Conservation (phyloP, 768 basidiomycete species). For the Pisolithus marmoratus region DNA sequence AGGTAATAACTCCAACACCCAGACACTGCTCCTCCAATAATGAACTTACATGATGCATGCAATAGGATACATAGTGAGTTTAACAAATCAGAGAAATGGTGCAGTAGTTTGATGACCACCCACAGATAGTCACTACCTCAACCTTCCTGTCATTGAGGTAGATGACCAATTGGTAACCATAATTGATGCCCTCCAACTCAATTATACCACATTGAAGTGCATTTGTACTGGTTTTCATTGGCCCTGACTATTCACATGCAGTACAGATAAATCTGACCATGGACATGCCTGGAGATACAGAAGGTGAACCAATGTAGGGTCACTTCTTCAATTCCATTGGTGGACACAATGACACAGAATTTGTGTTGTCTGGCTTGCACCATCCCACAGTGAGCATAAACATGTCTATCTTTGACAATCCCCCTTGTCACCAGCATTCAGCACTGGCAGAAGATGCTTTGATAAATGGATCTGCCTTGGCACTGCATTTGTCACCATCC, state of each 20-base stretch:
- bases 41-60: conserved; percentile 90
- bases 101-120: conserved; percentile 2
- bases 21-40: conserved; percentile 86
- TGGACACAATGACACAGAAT: conserved; percentile 80
- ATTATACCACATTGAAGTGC: conserved; percentile 97
- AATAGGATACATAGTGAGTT: conserved; percentile 96
- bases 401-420: conserved; percentile 58
- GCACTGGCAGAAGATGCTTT: no score
- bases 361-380: conserved; percentile 81
- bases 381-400: conserved; percentile 62
- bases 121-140: conserved; percentile 93
- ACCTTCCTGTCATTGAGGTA: conserved; percentile 88
- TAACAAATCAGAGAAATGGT: conserved; percentile 24
- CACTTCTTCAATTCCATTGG: conserved; percentile 97
- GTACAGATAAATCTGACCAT: conserved; percentile 87
- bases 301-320: conserved; percentile 98
- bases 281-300: conserved; percentile 46
- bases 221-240: conserved; percentile 33
- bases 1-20: conserved; percentile 99
- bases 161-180: conserved; percentile 93
- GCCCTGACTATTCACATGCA: not conserved
- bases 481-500: no score
- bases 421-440: no score
- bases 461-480: no score
- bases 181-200: conserved; percentile 95